A percentile compares a stretch with the other conserved stretches of the same genome.
Conservation (phyloP, 345 rosid genomes). For the Acer yangbiense region DNA sequence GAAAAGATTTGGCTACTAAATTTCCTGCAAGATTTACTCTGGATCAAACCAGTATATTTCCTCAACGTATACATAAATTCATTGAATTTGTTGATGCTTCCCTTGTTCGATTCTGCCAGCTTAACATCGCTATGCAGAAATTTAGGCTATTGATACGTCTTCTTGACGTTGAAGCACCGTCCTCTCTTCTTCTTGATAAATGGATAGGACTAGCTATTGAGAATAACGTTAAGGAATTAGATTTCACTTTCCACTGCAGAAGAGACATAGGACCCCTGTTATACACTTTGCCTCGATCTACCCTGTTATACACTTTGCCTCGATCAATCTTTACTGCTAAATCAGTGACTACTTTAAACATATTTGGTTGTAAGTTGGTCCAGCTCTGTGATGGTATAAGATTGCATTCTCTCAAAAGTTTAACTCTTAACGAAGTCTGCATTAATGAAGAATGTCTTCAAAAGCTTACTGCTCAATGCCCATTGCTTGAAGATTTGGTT, state of each 20-base stretch:
- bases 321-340: not conserved
- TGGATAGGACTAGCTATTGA: not conserved
- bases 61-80: not conserved
- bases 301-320: not conserved
- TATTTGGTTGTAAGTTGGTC: not conserved
- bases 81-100: not conserved
- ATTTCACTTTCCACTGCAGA: not conserved
- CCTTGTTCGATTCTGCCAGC: not conserved
- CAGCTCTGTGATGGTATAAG: too few species aligned
- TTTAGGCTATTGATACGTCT: not conserved
- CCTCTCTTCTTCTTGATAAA: not conserved
- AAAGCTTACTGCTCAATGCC: not conserved
- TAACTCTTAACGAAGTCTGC: not conserved
- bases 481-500: not conserved
- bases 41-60: too few species aligned
- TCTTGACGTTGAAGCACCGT: not conserved
- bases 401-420: not conserved
- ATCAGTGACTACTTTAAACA: not conserved
- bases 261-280: too few species aligned
- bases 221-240: not conserved
- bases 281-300: not conserved
- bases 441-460: not conserved
- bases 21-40: not conserved
- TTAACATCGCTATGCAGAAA: not conserved
- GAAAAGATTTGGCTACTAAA: not conserved